These are phyloP conservation scores for Mycosphaerelloides madeirae DNA, from an alignment of 2,329 filamentous ascomycete species.

Conservation along the genomic window DNA sequence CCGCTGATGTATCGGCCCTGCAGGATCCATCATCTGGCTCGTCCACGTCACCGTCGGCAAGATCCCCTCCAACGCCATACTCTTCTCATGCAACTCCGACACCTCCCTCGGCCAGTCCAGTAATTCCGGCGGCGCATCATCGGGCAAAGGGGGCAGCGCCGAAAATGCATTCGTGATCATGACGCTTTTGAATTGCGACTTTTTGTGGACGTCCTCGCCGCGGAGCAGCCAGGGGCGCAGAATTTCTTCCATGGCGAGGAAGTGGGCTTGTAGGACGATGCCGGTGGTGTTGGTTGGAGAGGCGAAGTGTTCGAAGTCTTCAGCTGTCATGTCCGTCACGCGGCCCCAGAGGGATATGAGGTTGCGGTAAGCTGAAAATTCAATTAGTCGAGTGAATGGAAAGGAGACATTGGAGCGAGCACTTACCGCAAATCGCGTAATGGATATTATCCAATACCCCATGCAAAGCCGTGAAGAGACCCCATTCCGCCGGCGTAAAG, in stretches of 20 bases:
- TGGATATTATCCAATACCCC: not conserved
- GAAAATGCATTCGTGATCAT: not conserved
- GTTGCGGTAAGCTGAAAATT: not conserved
- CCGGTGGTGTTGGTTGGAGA: not conserved
- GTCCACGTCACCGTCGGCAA: too few relatives aligned
- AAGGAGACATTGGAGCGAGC: not conserved
- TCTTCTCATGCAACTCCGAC: too few relatives aligned
- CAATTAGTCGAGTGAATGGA: not conserved
- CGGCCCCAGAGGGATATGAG: not conserved
- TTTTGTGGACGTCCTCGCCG: not conserved
- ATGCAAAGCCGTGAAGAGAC: not conserved
- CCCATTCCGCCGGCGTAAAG: not conserved
- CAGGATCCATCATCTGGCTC: too few relatives aligned
- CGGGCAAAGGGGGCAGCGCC: not conserved
- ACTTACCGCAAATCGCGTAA: too few relatives aligned
- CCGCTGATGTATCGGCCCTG: too few relatives aligned
- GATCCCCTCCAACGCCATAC: too few relatives aligned
- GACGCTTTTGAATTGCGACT: not conserved
- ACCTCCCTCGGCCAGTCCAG: not conserved
- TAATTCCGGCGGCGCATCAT: not conserved
- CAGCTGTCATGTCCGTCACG: not conserved
- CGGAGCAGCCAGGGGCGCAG: not conserved
- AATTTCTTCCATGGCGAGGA: not conserved
- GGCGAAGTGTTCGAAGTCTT: not conserved
- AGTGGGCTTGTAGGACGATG: not conserved